A percentile compares a stretch with the other conserved stretches of the same genome.
Evolutionary conservation across 2,329 filamentous ascomycete species (phyloP).

Genomic region (Fusarium sterilihyphosum): DNA sequence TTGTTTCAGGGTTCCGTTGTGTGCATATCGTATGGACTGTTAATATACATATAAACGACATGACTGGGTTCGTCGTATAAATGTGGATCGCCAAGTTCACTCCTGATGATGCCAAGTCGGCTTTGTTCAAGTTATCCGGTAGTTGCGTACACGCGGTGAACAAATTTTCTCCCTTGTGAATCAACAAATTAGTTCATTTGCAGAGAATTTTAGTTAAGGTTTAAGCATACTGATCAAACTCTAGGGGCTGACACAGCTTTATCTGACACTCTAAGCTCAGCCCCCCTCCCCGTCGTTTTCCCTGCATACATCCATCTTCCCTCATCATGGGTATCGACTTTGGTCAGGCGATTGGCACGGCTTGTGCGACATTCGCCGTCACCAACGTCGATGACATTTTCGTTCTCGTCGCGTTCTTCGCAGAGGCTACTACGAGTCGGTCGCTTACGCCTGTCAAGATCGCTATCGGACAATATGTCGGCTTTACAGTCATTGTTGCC

Average conservation of each 20-base stretch:
- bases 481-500: neutral
- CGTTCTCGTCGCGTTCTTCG: neutral
- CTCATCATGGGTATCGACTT: neutral
- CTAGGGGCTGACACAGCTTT: neutral
- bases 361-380: neutral
- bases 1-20: neutral
- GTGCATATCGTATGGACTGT: neutral
- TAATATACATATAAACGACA: neutral
- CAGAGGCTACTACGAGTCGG: neutral
- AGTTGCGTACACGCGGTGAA: constrained; percentile 3
- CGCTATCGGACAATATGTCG: neutral
- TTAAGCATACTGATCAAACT: neutral
- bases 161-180: neutral
- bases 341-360: neutral
- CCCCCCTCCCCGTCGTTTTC: neutral
- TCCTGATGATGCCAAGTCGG: constrained; percentile 16
- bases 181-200: neutral
- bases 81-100: constrained; percentile 17
- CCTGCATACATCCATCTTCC: neutral
- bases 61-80: constrained; percentile 23
- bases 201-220: neutral
- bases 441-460: neutral
- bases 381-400: constrained; percentile 11
- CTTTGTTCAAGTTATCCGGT: constrained; percentile 15
- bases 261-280: neutral